Base-by-base conservation (phyloP, 306 rosid genomes). In the Oxytropis ochrocephala region DNA sequence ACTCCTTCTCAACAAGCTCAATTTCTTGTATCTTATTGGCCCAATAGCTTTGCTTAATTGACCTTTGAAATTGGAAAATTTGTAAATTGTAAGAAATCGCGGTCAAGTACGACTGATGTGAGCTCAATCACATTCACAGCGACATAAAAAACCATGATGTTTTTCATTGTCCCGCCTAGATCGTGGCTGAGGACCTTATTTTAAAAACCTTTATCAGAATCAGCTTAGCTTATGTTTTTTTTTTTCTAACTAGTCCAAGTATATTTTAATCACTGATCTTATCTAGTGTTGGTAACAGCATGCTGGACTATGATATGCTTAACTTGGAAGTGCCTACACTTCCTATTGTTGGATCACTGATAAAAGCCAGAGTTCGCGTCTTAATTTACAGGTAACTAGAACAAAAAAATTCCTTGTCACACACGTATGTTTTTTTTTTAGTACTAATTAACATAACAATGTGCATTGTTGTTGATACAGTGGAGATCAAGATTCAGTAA, bases 401-500 rank as follows among this genome's bases (percentile, higher is more conserved):
- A 64, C 33, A 1, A 21, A 38, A 30, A 47, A 24, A 6, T 35
- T 56, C 36, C 11, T 66, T 69, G 53, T 57, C 27, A 6, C 14
- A n/a, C 43, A 18, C 13, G 13, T 30, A 30, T 24, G 13, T 60
- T 44, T 42, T 50, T 44, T 42, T 50, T 42, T 60, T 11, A 64
- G 42, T 42, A 54, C 70, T 64, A 33, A 72, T 65, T 72, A 73
- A 51, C 39, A 35, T 61, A 29, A 51, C 16, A 39, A 62, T 42
- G 21, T 56, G 52, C 24, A 33, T n/a, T 74, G 44, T 72, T 50
- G 38, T 46, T 29, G 58, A 33, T 70, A 30, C 84, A 94, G 99
- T 72, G 99, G 99, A 7, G 99, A 94, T 74, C 99, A 94, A 84
- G 99, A 94, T 81, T 94, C 97, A 35, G 99, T 94, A 10, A 89